phyloP scores from a whole-genome alignment of 2,329 filamentous ascomycete species.

The Penicillium italicum region DNA sequence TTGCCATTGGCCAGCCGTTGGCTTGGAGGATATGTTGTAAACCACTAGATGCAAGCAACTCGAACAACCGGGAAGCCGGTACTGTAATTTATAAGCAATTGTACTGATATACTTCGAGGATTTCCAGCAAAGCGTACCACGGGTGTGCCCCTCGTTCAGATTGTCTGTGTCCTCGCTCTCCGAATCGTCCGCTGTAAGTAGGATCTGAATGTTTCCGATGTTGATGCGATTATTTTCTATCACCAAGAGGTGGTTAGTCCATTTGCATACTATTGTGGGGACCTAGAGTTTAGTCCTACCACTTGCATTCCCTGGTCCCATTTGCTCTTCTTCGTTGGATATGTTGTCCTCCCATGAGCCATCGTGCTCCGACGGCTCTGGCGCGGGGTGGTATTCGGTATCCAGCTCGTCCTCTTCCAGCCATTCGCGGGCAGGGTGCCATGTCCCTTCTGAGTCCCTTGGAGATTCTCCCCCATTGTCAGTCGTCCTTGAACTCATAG shows the following conservation, averaged over 20 bases:
- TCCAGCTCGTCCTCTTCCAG: slow-evolving; percentile 36
- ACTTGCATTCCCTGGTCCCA: slow-evolving; percentile 41
- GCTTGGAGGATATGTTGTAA: slow-evolving; percentile 51
- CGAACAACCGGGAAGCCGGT: slow-evolving; percentile 47
- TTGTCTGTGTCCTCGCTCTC: slow-evolving; percentile 37
- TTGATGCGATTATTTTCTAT: slow-evolving; percentile 39
- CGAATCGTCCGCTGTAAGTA: slow-evolving; percentile 38
- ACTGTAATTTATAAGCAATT: slow-evolving; percentile 24
- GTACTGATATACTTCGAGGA: neutral
- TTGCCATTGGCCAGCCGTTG: slow-evolving; percentile 25
- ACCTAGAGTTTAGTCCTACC: neutral
- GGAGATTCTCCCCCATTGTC: slow-evolving; percentile 19
- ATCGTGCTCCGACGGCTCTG: slow-evolving; percentile 7
- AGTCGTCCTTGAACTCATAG: slow-evolving; percentile 28
- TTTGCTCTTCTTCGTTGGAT: slow-evolving; percentile 46
- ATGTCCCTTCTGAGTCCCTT: slow-evolving; percentile 25
- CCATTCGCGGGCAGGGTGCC: slow-evolving; percentile 39
- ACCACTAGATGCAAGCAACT: slow-evolving; percentile 52
- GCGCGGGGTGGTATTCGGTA: slow-evolving; percentile 17
- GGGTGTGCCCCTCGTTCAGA: slow-evolving; percentile 20
- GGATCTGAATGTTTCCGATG: slow-evolving; percentile 32
- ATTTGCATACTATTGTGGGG: neutral
- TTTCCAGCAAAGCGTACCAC: slow-evolving; percentile 21
- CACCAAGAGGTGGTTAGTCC: neutral
- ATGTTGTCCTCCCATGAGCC: slow-evolving; percentile 13